A percentile compares a stretch with the other conserved stretches of the same genome.
phyloP scores from a whole-genome alignment of 768 basidiomycete species.

The Boletus sp. region DNA sequence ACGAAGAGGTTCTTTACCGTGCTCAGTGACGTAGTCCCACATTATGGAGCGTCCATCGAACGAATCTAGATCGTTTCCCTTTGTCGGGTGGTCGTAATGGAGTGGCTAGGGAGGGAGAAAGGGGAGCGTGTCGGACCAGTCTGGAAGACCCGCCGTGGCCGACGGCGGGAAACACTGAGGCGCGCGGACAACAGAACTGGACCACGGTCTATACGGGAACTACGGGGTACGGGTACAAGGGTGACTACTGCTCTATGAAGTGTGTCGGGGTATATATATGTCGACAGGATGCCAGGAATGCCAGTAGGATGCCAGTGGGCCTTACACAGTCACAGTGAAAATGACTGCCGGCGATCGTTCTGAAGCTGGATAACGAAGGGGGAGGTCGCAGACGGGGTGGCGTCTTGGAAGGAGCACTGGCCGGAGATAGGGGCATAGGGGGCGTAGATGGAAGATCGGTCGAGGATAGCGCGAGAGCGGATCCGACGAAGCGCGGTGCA shows the following conservation, averaged over 20 bases:
- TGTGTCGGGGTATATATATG: too few relatives aligned
- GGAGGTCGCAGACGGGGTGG: conserved; percentile 1
- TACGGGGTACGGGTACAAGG: too few relatives aligned
- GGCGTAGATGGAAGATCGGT: conserved; percentile 26
- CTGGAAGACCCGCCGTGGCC: too few relatives aligned
- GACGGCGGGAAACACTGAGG: too few relatives aligned
- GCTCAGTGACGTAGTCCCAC: conserved; percentile 8
- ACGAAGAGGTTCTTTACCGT: conserved; percentile 31
- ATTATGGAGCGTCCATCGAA: conserved; percentile 38
- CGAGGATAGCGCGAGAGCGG: conserved; percentile 28
- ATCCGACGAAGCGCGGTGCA: conserved; percentile 17
- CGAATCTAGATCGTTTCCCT: conserved; percentile 37
- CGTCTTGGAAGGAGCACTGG: conserved; percentile 1
- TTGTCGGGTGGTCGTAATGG: too few relatives aligned
- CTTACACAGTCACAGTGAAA: conserved; percentile 25
- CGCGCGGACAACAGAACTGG: too few relatives aligned
- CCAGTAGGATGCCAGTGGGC: too few relatives aligned
- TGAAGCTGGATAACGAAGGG: conserved; percentile 19
- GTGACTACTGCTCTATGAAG: too few relatives aligned
- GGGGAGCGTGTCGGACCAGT: too few relatives aligned
- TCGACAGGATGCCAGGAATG: too few relatives aligned
- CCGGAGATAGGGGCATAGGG: neutral
- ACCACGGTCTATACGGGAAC: too few relatives aligned
- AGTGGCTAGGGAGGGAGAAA: too few relatives aligned
- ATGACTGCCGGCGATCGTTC: conserved; percentile 20